A percentile compares a stretch with the other conserved stretches of the same genome.
These are phyloP conservation scores for Mallotus repandus DNA, from an alignment of 441 rosid genomes.

Conservation along the genomic window DNA sequence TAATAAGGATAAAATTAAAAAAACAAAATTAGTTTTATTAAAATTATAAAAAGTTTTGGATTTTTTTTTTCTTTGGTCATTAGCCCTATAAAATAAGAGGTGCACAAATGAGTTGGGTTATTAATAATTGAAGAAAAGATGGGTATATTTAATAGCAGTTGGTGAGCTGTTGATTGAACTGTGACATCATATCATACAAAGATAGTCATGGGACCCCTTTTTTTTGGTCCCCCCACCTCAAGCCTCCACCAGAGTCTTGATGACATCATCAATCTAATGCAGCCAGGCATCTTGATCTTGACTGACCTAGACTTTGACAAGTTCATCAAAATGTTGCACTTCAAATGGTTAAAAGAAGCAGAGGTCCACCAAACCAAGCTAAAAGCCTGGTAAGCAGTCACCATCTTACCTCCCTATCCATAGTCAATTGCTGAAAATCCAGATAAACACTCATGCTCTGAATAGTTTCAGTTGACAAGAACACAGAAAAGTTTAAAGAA, in stretches of 20 bases:
- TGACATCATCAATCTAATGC: constrained; percentile 4
- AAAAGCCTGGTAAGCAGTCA: not conserved
- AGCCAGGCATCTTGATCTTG: not conserved
- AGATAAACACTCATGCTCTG: not conserved
- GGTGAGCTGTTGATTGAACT: constrained; percentile 22
- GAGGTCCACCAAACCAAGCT: not conserved
- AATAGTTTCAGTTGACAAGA: not conserved
- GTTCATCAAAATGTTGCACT: not conserved
- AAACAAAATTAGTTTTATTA: no score
- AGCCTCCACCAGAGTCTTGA: constrained; percentile 10
- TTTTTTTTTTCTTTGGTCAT: no score
- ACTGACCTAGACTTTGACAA: constrained; percentile 24
- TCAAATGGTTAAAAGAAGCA: not conserved
- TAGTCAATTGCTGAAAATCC: not conserved
- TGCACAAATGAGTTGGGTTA: not conserved
- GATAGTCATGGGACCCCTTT: constrained; percentile 22
- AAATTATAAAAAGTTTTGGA: no score
- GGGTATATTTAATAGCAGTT: not conserved
- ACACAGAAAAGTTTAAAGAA: not conserved
- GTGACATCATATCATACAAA: constrained; percentile 10
- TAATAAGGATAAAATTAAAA: no score
- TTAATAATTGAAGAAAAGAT: constrained; percentile 5
- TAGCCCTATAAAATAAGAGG: not conserved
- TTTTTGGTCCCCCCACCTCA: not conserved
- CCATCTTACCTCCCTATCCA: not conserved